Conservation (phyloP, 164 flowering plant species). For the Nymphaea thermarum region DNA sequence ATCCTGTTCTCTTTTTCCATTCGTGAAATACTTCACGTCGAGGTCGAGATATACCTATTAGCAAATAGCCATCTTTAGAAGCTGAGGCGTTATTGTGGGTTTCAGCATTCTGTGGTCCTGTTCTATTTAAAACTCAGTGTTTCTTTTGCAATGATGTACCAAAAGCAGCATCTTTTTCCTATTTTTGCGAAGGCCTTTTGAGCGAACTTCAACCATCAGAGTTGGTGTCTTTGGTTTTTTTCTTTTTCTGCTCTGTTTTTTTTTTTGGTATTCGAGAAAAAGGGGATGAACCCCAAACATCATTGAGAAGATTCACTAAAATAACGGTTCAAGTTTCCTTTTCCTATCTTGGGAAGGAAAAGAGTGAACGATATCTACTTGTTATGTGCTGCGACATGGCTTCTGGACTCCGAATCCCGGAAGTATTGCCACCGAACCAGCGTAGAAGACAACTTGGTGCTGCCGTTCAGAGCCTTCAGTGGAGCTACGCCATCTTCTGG, state of each 20-base stretch:
- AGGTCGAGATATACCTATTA: neutral
- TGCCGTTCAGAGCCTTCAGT: conserved; percentile 67
- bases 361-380: neutral
- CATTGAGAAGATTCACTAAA: neutral
- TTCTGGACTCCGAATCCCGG: conserved; percentile 23
- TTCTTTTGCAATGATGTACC: neutral
- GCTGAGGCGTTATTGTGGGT: neutral
- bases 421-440: conserved; percentile 15
- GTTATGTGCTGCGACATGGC: conserved; percentile 26
- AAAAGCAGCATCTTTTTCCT: neutral
- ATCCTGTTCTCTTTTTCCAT: neutral
- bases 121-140: neutral
- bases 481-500: conserved; percentile 98
- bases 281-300: neutral
- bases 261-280: neutral
- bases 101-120: neutral
- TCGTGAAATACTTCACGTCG: neutral
- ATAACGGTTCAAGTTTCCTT: neutral
- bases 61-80: neutral
- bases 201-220: neutral
- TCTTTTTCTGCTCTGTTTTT: neutral
- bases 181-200: neutral
- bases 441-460: conserved; percentile 60
- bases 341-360: neutral
- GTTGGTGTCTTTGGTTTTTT: neutral